Base-by-base conservation (phyloP, 225 moss, liverwort and hornwort genomes). In the Physcomitrellopsis africana region DNA sequence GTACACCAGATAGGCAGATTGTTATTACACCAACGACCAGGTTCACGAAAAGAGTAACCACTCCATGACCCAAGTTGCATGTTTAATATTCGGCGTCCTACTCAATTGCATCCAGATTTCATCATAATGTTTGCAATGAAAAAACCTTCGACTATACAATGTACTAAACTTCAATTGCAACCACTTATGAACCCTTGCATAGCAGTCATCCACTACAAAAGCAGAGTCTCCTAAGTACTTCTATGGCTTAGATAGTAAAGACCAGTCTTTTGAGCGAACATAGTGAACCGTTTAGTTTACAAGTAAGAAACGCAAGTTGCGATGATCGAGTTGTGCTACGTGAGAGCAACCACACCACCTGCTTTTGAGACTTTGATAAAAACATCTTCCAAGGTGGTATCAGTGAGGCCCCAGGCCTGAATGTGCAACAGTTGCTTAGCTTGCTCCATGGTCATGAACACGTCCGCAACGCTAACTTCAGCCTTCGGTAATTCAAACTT, bases 401-500 rank as follows among this genome's bases (percentile, higher is more conserved):
- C 96, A 15, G 89, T 80, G 9, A 96, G 82, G 3, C 96, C 96
- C 96, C 96, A 96, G 9, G 96, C 89, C 80, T 96, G 91, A 45
- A 96, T 82, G 44, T 78, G 69, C 49, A 96, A 78, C 11, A 22
- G 75, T 3, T 69, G 60, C 69, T 96, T 96, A 5, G 91, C 94
- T 66, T 75, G 75, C 51, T 86, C 91, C 81, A 96, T 76, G 8
- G 62, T 69, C 8, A 78, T 52, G 68, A 96, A 84, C 4, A 84
- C 84, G 4, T 84, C 24, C 13, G 84, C 84, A 67, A 84, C 2
- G 7, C 67, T 61, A 13, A 96, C 94, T 22, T 92, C 87, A 10
- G 60, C 56, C 60, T 96, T 96, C 0, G 87, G 92, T 54, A 94
- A 68, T 68, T 96, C 94, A 78, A 96, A 94, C 59, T 96, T 96